phyloP scores from a whole-genome alignment of 129 eudicot species.

The Artemisia tridentata region DNA sequence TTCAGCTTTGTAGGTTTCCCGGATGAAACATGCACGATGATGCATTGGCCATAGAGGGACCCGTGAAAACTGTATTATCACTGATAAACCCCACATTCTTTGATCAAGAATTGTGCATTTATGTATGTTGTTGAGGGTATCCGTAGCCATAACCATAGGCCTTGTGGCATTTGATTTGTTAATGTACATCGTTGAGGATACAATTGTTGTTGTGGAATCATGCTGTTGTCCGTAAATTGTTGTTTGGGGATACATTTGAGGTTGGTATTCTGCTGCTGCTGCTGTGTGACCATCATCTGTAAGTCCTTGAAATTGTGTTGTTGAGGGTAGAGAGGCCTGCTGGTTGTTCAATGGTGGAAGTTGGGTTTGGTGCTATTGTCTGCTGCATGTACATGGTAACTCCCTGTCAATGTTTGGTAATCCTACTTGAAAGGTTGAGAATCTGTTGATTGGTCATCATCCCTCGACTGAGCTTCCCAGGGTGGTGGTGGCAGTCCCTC shows the following conservation, averaged over 20 bases:
- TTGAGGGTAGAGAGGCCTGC: constrained; percentile 38
- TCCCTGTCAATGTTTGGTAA: constrained; percentile 33
- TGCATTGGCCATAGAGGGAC: constrained; percentile 40
- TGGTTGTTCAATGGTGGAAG: constrained; percentile 34
- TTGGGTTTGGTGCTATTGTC: background rate
- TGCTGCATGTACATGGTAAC: constrained; percentile 41
- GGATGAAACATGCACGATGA: constrained; percentile 55
- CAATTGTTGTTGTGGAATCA: constrained; percentile 43
- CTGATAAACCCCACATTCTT: constrained; percentile 58
- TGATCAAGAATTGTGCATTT: constrained; percentile 56
- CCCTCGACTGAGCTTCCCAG: constrained; percentile 71
- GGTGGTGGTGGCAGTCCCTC: constrained; percentile 80
- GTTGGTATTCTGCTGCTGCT: too few species aligned
- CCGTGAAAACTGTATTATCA: constrained; percentile 29
- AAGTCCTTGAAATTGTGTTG: constrained; percentile 37
- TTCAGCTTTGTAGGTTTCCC: constrained; percentile 73
- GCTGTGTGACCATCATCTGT: constrained; percentile 37
- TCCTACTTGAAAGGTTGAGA: constrained; percentile 31
- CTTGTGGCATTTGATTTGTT: constrained; percentile 54
- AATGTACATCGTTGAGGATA: constrained; percentile 55
- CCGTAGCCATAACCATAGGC: constrained; percentile 42
- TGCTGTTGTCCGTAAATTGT: constrained; percentile 27
- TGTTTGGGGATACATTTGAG: constrained; percentile 56
- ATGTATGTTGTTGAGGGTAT: constrained; percentile 52
- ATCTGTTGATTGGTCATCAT: constrained; percentile 35